Evolutionary conservation across 768 basidiomycete genomes (phyloP).

Genomic region (Boletus rubescentipes): DNA sequence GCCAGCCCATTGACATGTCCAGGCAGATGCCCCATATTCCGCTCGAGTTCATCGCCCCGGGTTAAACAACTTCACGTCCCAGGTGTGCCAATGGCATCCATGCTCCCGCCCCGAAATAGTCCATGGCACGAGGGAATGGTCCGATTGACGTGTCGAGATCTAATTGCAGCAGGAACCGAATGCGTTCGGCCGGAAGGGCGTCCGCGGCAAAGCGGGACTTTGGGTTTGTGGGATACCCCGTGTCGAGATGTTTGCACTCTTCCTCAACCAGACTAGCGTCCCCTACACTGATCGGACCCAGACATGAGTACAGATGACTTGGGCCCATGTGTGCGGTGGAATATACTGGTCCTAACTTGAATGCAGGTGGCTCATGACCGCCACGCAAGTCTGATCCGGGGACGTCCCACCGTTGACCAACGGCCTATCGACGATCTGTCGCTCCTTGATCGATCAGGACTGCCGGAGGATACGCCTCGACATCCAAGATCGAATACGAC

Average conservation of each 20-base stretch:
- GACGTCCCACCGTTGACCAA: slow-evolving; percentile 46
- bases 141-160: slow-evolving; percentile 41
- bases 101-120: slow-evolving; percentile 53
- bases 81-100: slow-evolving; percentile 54
- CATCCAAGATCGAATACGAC: slow-evolving; percentile 56
- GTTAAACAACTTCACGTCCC: slow-evolving; percentile 17
- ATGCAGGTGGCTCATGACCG: slow-evolving; percentile 51
- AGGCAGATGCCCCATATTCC: slow-evolving; percentile 40
- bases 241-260: slow-evolving; percentile 34
- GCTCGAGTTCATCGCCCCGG: background rate
- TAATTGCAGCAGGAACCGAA: slow-evolving; percentile 32
- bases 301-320: background rate
- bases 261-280: slow-evolving; percentile 43
- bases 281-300: slow-evolving; percentile 33
- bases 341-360: slow-evolving; percentile 45
- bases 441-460: slow-evolving; percentile 26
- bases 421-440: slow-evolving; percentile 46
- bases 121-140: slow-evolving; percentile 46
- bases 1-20: slow-evolving; percentile 55
- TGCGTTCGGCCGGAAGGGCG: slow-evolving; percentile 38
- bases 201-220: slow-evolving; percentile 29
- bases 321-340: background rate
- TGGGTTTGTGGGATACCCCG: slow-evolving; percentile 43
- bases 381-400: slow-evolving; percentile 42
- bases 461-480: slow-evolving; percentile 38